Conservation (phyloP, 2,329 filamentous ascomycete species). For the Penicillium brevicompactum region DNA sequence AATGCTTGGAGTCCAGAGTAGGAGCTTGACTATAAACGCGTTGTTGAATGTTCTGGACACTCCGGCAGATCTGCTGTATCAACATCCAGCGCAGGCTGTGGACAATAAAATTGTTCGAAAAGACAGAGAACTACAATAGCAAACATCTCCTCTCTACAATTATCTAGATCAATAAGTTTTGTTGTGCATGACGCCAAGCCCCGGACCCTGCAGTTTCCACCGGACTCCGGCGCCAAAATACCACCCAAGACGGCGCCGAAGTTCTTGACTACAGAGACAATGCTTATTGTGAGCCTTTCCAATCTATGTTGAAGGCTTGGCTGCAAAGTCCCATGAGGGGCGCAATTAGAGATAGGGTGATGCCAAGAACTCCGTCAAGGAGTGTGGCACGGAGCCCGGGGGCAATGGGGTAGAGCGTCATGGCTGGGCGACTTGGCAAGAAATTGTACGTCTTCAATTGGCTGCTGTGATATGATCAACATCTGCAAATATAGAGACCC, state of each 20-base stretch:
- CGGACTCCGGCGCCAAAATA: conserved; percentile 27
- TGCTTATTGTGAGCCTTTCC: conserved; percentile 2
- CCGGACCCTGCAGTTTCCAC: conserved; percentile 7
- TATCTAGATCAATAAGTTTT: background rate
- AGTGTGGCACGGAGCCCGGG: conserved; percentile 15
- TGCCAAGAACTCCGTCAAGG: conserved; percentile 7
- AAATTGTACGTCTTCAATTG: background rate
- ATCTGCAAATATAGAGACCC: background rate
- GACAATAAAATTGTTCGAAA: background rate
- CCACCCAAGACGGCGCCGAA: conserved; percentile 19
- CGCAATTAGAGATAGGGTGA: background rate
- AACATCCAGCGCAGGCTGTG: no score
- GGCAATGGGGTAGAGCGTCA: background rate
- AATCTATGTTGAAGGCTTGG: background rate
- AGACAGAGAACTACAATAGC: background rate
- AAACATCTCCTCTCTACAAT: background rate
- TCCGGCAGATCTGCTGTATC: no score
- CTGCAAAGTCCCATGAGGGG: background rate
- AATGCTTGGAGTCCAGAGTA: background rate
- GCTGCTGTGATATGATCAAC: background rate
- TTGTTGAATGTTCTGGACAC: no score
- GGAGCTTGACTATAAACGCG: no score
- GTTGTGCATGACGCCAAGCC: conserved; percentile 13
- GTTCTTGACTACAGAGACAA: conserved; percentile 10
- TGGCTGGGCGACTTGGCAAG: conserved; percentile 1